A percentile compares a stretch with the other conserved stretches of the same genome.
Conservation (phyloP, 148 eudicot genomes). For the Persicaria maculosa region DNA sequence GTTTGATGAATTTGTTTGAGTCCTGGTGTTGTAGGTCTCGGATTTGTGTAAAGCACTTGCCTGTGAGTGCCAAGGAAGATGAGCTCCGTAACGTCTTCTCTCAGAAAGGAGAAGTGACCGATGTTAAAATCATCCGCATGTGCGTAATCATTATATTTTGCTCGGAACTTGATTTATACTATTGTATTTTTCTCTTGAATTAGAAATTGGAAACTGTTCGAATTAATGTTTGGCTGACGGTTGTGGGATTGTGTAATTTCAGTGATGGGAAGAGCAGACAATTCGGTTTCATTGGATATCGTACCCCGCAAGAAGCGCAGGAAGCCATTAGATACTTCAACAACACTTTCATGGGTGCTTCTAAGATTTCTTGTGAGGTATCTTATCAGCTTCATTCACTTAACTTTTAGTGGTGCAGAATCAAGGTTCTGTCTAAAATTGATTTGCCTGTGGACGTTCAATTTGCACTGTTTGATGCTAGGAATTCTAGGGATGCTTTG, state of each 20-base stretch:
- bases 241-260: slow-evolving; percentile 4
- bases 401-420: neutral
- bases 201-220: neutral
- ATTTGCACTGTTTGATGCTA: neutral
- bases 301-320: slow-evolving; percentile 68
- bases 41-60: slow-evolving; percentile 74
- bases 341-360: slow-evolving; percentile 62
- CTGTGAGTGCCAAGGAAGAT: slow-evolving; percentile 59
- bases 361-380: slow-evolving; percentile 76
- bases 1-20: neutral
- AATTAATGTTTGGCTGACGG: neutral
- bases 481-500: neutral
- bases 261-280: slow-evolving; percentile 93
- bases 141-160: slow-evolving; percentile 25
- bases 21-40: slow-evolving; percentile 52
- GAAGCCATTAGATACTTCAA: slow-evolving; percentile 75
- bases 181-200: neutral
- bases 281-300: slow-evolving; percentile 83
- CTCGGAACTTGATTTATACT: neutral
- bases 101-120: slow-evolving; percentile 87
- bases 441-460: neutral
- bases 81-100: slow-evolving; percentile 71
- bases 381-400: slow-evolving; percentile 5
- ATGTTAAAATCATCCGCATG: slow-evolving; percentile 72
- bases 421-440: neutral